Evolutionary conservation across 768 basidiomycete genomes (phyloP), one percentile per base, ranked within the genome.

Genomic region (Lactifluus volemus): DNA sequence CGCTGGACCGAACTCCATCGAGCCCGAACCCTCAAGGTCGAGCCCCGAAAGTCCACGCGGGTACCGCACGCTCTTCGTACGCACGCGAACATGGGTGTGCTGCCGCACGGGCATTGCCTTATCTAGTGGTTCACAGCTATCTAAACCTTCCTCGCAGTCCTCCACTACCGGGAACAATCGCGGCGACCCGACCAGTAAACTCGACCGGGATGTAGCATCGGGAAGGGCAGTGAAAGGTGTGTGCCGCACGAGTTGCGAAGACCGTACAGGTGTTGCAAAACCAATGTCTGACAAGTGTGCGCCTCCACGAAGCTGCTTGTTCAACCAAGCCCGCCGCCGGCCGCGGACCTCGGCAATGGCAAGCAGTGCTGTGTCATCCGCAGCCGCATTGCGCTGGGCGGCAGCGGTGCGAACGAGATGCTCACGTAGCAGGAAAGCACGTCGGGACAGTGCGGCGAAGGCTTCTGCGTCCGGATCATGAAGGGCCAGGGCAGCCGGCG

Each of bases 311-410:
- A 80, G 75, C 19, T 77, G 76, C 39, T 78, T 74, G 63, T 81
- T 81, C 56, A 81, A 76, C 87, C 87, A 89, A 7, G 87, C 87
- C 10, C 85, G 76, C 34, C 88, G 77, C 42, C 81, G 77, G 38
- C 81, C 80, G 63, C 79, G 79, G 44, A 81, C 75, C 69, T 85
- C 84, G 25, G 88, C 73, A 6, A 81, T 70, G 15, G 63, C 59
- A 59, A 63, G 69, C 63, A 67, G 59, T 56, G 64, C 66, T 63
- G 51, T 67, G 64, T 73, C 74, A 41, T 75, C 78, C 25, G 73
- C 75, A 42, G 70, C 70, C 38, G 74, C 68, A 65, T 75, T 79
- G 60, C 71, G 75, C 52, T 71, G 74, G 49, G 70, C 72, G 53
- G 74, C 74, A 49, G 69, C 72, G 36, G 75, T 70, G 51, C 80